These are phyloP conservation scores for Malania oleifera DNA, from an alignment of 164 flowering plant genomes.

Conservation along the genomic window DNA sequence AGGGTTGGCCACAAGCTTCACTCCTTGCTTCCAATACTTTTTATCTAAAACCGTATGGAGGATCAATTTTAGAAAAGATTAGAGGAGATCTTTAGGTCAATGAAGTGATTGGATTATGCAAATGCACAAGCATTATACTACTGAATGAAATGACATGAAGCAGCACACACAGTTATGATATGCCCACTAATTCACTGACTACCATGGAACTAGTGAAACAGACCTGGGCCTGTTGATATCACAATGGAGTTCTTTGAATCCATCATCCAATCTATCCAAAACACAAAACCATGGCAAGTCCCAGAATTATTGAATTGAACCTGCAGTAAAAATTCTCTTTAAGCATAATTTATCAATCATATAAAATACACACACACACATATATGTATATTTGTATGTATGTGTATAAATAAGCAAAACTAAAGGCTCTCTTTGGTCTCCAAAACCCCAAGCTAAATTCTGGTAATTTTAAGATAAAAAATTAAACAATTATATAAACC, in stretches of 20 bases:
- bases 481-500: no score
- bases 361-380: no score
- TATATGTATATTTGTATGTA: no score
- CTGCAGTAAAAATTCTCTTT: slow-evolving; percentile 29
- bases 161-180: no score
- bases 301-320: slow-evolving; percentile 52
- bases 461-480: no score
- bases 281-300: slow-evolving; percentile 77
- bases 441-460: no score
- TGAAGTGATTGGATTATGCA: not conserved
- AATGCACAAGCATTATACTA: not conserved
- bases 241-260: slow-evolving; percentile 44
- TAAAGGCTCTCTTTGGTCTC: no score
- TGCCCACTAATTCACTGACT: not conserved
- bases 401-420: no score
- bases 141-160: no score
- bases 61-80: not conserved
- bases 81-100: not conserved
- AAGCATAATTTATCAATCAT: not conserved
- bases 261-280: slow-evolving; percentile 97
- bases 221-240: slow-evolving; percentile 83
- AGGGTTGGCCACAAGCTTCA: slow-evolving; percentile 70
- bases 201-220: not conserved
- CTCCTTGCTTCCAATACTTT: slow-evolving; percentile 88
- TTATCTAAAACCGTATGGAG: slow-evolving; percentile 36